Evolutionary conservation across 495 filamentous ascomycete genomes (phyloP).

Genomic region (Choiromyces venosus): DNA sequence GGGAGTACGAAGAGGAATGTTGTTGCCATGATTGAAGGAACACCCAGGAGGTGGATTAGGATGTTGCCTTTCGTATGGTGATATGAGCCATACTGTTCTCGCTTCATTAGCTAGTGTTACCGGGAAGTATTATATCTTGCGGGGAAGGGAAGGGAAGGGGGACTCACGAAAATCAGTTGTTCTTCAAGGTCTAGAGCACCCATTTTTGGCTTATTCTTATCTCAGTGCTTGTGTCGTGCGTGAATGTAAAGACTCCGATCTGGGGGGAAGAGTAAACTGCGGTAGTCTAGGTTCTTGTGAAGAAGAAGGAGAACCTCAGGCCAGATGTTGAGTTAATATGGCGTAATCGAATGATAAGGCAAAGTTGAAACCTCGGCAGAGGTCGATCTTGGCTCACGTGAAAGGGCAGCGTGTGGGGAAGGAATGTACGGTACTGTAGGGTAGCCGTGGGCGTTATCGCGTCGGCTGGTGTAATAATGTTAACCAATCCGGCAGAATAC

Average conservation of each 20-base stretch:
- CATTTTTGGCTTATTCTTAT: slow-evolving; percentile 16
- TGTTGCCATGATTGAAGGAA: slow-evolving; percentile 76
- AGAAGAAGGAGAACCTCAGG: slow-evolving; percentile 7
- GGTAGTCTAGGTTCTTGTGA: background rate
- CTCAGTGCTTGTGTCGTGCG: background rate
- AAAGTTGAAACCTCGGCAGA: too few relatives aligned
- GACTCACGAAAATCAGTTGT: slow-evolving; percentile 49
- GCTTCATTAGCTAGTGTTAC: slow-evolving; percentile 19
- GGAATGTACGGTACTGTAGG: too few relatives aligned
- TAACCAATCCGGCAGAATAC: too few relatives aligned
- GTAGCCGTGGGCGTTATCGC: too few relatives aligned
- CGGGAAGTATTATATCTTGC: slow-evolving; percentile 4
- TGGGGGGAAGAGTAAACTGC: background rate
- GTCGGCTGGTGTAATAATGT: too few relatives aligned
- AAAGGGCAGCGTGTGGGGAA: too few relatives aligned
- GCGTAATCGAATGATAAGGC: slow-evolving; percentile 5
- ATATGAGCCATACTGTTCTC: slow-evolving; percentile 80
- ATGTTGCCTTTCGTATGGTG: slow-evolving; percentile 79
- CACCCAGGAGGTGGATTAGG: slow-evolving; percentile 82
- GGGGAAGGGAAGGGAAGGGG: background rate
- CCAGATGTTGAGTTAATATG: background rate
- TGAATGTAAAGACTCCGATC: background rate
- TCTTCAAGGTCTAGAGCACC: slow-evolving; percentile 48
- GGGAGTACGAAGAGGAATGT: slow-evolving; percentile 65
- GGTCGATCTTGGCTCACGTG: too few relatives aligned